A percentile compares a stretch with the other conserved stretches of the same genome.
These are phyloP conservation scores for Citrus unshiu DNA, from an alignment of 345 rosid species.

Conservation along the genomic window DNA sequence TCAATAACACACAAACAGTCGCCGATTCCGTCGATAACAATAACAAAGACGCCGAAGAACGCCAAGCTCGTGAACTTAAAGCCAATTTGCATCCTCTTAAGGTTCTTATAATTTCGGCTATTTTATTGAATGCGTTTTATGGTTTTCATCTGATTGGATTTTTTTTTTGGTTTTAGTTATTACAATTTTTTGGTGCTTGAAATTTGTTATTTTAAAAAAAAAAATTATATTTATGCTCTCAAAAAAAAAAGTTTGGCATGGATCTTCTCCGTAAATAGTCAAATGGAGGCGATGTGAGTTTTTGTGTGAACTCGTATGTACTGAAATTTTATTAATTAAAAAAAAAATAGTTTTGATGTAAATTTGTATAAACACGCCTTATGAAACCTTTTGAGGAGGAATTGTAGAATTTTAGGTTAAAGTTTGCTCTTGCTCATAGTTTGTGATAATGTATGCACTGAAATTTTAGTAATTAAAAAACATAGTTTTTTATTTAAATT, in stretches of 20 bases:
- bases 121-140: neutral
- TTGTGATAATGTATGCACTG: neutral
- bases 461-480: neutral
- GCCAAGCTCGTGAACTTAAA: conserved; percentile 74
- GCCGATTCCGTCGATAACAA: conserved; percentile 17
- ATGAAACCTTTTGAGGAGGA: neutral
- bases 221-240: neutral
- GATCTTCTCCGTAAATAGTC: neutral
- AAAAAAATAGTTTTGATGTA: neutral
- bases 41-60: conserved; percentile 51
- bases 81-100: conserved; percentile 86
- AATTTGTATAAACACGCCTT: neutral
- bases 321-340: neutral
- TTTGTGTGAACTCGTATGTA: neutral
- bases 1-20: conserved; percentile 21
- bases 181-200: neutral
- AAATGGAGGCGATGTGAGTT: neutral
- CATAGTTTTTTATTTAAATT: neutral
- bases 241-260: neutral
- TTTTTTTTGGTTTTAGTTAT: neutral
- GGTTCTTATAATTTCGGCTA: conserved; percentile 26
- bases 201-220: neutral
- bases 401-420: neutral
- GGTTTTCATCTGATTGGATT: too few relatives aligned
- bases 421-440: neutral